Base-by-base conservation (phyloP, 257 asterid species). In the Paraleonurus japonicus region DNA sequence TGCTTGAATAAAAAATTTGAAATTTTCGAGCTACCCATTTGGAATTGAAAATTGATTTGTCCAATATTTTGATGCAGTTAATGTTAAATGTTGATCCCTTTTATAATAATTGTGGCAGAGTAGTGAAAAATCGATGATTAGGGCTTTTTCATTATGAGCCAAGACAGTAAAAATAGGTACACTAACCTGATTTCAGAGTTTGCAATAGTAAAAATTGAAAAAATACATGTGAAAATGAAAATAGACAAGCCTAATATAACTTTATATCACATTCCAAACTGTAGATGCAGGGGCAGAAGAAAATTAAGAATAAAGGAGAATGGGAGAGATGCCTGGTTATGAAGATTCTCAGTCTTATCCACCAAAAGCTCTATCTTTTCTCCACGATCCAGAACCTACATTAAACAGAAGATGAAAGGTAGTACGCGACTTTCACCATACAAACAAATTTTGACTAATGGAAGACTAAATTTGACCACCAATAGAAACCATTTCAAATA, bases 261-360 rank as follows among this genome's bases (percentile, higher is more conserved):
- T 22, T n/a, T 10, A 70, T 64, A 58, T 15, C 24, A 28, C 62
- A 69, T 26, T 65, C 43, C 50, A 60, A 68, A 19, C 13, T 30
- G 13, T 65, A 72, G 7, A 53, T 20, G 9, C 19, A 57, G 63
- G 19, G 59, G 68, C 39, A 64, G 22, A 22, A 35, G 64, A 67
- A 57, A 23, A 3, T 17, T 8, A 45, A 26, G 3, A 8, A 70
- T 4, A 23, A 15, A 12, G 50, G 39, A 51, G 35, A 67, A 67
- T 62, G n/a, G 20, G 10, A 50, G 37, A 66, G 33, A n/a, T 55
- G 81, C 96, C 95, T 92, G 96, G n/a, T 85, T 69, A 72, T 87
- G 98, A 77, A 92, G 93, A 75, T 85, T 89, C 82, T 92, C 96
- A 28, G 95, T 92, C 81, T 92, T 92, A 79, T 92, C 98, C 85